Conservation (phyloP, 805 yeast species). For the Sungouiella blattae region DNA sequence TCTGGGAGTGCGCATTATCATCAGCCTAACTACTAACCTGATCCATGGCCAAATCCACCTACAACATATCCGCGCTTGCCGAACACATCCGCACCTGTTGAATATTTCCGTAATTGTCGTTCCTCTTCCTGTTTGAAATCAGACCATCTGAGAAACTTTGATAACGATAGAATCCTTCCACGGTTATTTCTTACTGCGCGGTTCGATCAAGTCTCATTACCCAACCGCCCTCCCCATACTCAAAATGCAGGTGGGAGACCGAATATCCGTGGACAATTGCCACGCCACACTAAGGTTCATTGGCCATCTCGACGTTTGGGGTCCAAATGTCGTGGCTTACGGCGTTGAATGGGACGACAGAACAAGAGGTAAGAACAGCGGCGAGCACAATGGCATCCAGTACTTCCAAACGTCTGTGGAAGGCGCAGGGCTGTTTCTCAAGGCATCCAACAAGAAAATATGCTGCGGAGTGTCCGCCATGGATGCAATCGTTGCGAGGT, state of each 20-base stretch:
- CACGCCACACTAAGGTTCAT: conserved; percentile 60
- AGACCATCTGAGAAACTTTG: too few relatives aligned
- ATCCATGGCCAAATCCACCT: too few relatives aligned
- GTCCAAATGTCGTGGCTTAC: conserved; percentile 44
- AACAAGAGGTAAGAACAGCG: conserved; percentile 69
- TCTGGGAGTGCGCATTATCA: too few relatives aligned
- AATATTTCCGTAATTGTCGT: too few relatives aligned
- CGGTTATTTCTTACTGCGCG: too few relatives aligned
- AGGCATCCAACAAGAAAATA: conserved; percentile 37
- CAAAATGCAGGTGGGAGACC: conserved; percentile 2
- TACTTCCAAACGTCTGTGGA: conserved; percentile 49
- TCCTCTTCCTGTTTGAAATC: too few relatives aligned
- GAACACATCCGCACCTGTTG: too few relatives aligned
- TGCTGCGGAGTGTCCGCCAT: conserved; percentile 28
- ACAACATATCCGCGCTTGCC: too few relatives aligned
- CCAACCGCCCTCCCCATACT: neutral
- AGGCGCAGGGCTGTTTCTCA: conserved; percentile 63
- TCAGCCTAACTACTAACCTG: too few relatives aligned
- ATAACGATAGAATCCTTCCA: too few relatives aligned
- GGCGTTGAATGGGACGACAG: conserved; percentile 89
- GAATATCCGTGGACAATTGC: conserved; percentile 35
- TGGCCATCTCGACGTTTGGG: conserved; percentile 65
- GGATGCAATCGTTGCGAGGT: conserved; percentile 49
- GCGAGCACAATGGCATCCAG: conserved; percentile 47
- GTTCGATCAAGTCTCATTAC: neutral